Base-by-base conservation (phyloP, 1,284 basidiomycete species). In the Ganoderma sp. region DNA sequence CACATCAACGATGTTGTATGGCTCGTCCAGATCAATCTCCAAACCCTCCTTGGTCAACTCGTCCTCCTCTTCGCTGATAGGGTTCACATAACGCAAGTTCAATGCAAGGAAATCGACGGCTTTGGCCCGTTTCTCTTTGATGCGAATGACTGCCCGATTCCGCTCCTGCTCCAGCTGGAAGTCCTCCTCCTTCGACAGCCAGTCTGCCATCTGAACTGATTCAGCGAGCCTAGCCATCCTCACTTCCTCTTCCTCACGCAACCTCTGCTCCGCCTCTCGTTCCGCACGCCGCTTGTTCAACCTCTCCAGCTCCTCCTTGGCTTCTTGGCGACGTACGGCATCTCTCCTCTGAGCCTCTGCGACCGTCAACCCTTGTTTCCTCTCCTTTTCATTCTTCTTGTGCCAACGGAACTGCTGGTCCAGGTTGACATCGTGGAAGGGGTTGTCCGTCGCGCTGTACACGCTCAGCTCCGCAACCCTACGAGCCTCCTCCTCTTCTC, bases 11-110 rank as follows among this genome's bases (percentile, higher is more conserved):
- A 99, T 98, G 73, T 93, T 93, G 81, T 98, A 98, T 0, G 98
- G 98, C 79, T 99, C 98, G 74, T 99, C 97, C 59, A 99, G 87
- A 80, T 99, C 98, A 75, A 99, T 98, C 80, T 99, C 98, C 62
- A 99, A 86, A 15, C 95, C 95, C 45, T 94, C 90, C 68, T 88
- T 83, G 3, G 83, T 87, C 66, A 85, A 83, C 15, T 88, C 87
- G 34, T 92, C 92, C 9, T 93, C 91, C 37, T 90, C 87, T 19
- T 91, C 87, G 5, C 84, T 81, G 9, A 85, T 80, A n/a, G 86
- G 87, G 71, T 88, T 89, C 65, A 94, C 92, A 78, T 96, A 98
- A 69, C 93, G 91, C 65, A 99, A 86, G 78, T 98, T 98, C 76
- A 98, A 87, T 52, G 95, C 94, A 70, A 98, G 81, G 79, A 97